Percentiles rank a stretch among this genome's conserved stretches.
These are phyloP conservation scores for Colletotrichum tanaceti DNA, from an alignment of 2,329 filamentous ascomycete species.

Conservation along the genomic window DNA sequence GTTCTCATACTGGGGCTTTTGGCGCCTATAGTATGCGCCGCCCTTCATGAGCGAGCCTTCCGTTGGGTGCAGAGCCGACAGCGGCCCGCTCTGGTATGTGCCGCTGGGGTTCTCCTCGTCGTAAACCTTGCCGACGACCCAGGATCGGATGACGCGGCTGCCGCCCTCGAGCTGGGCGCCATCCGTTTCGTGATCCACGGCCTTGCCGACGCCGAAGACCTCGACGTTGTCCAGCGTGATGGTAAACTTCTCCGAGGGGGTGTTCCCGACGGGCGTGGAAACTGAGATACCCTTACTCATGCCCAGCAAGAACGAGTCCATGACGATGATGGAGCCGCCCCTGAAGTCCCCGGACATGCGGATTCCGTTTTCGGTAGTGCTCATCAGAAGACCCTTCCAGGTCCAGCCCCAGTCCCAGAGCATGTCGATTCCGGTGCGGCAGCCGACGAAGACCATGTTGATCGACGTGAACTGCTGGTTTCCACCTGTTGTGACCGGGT, in stretches of 20 bases:
- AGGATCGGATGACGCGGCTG: conserved; percentile 9
- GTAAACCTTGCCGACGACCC: conserved; percentile 19
- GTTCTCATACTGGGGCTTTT: conserved; percentile 25
- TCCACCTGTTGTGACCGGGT: conserved; percentile 51
- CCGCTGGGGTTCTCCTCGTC: conserved; percentile 18
- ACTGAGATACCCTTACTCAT: no score
- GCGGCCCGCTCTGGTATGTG: conserved; percentile 15
- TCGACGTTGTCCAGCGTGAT: no score
- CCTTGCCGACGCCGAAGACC: conserved; percentile 9
- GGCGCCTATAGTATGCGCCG: conserved; percentile 20
- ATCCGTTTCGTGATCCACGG: conserved; percentile 18
- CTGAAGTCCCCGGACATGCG: conserved; percentile 17
- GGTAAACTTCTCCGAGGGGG: no score
- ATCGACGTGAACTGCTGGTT: conserved; percentile 77
- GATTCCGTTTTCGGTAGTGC: conserved; percentile 13
- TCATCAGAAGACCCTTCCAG: conserved; percentile 25
- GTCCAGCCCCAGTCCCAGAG: conserved; percentile 83
- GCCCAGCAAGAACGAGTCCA: no score
- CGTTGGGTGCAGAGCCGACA: conserved; percentile 18
- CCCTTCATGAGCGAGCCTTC: conserved; percentile 15
- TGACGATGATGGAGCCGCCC: conserved; percentile 14
- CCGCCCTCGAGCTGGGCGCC: conserved; percentile 17
- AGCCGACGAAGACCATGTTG: conserved; percentile 73
- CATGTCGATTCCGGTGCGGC: conserved; percentile 73
- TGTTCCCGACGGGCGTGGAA: no score